Base-by-base conservation (phyloP, 768 basidiomycete genomes). In the Porphyrellus cyaneotinctus region DNA sequence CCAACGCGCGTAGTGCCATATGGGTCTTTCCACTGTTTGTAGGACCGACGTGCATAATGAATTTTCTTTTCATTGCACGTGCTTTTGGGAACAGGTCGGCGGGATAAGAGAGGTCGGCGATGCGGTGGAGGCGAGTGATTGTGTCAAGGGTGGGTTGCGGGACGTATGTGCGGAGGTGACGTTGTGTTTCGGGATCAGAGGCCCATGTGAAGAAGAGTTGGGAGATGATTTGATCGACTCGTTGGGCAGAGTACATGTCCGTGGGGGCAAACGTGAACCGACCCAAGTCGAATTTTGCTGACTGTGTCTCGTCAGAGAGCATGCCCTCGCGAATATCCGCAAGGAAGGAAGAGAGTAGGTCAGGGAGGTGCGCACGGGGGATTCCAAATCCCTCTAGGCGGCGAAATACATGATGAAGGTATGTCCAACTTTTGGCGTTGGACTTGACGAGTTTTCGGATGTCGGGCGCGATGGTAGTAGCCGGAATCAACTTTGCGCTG, bases 1-100 rank as follows among this genome's bases (percentile, higher is more conserved):
- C 89, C 2, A 99, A 79, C 0, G 94, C 91, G 39, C 91, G 85
- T 10, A 99, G 74, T 0, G 95, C 97, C 63, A 88, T 85, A 64
- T 98, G 85, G 0, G 95, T 99, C 74, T 99, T 99, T 28, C 95
- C 97, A 56, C 90, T 91, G 69, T 98, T 99, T 22, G 97, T 98
- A 0, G 97, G 97, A 0, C 95, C 97, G 36, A 99, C 92, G 62
- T 99, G 95, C 77, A 98, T 85, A 67, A 95, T 87, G 60, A 98
- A 74, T 59, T 85, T 90, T 18, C 95, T 80, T 17, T 75, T 78
- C 57, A 84, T 72, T 12, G 67, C 62, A 11, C 95, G 83, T 0
- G 92, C 83, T 10, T 47, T 17, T 0, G 72, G 63, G 60, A 66
- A 84, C 12, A 71, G 64, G 53, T 84, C 83, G 0, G 76, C 77